These are phyloP conservation scores for Umbelopsis ramanniana DNA, from an alignment of 192 early-diverging fungal species.

Conservation along the genomic window DNA sequence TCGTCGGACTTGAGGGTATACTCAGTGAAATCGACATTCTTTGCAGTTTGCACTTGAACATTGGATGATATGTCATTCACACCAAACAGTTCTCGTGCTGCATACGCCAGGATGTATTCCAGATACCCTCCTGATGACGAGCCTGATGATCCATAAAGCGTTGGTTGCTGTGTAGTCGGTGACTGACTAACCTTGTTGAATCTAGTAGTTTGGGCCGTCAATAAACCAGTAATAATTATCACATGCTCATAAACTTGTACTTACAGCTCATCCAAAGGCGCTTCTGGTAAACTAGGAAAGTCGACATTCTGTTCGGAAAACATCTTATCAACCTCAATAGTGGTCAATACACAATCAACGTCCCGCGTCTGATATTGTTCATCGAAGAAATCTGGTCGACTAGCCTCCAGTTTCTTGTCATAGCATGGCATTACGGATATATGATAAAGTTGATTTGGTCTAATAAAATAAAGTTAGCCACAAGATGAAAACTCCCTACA, in stretches of 20 bases:
- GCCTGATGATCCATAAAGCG: conserved; percentile 65
- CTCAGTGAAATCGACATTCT: conserved; percentile 85
- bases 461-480: background rate
- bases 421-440: conserved; percentile 98
- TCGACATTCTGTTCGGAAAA: conserved; percentile 66
- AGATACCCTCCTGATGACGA: conserved; percentile 91
- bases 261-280: conserved; percentile 60
- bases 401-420: conserved; percentile 99
- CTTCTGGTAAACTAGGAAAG: conserved; percentile 55
- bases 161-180: conserved; percentile 23
- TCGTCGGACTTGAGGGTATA: conserved; percentile 55
- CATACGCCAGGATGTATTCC: conserved; percentile 85
- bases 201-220: background rate
- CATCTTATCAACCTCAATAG: conserved; percentile 91
- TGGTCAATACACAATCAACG: conserved; percentile 96
- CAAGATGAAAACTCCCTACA: no score
- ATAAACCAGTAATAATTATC: background rate
- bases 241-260: background rate
- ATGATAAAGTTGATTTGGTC: conserved; percentile 86
- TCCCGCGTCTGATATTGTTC: conserved; percentile 85
- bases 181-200: conserved; percentile 40
- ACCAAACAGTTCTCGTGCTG: conserved; percentile 79
- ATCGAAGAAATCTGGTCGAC: conserved; percentile 87
- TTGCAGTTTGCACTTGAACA: conserved; percentile 71
- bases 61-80: conserved; percentile 50